These are phyloP conservation scores for Trichoderma sp. DNA, from an alignment of 2,329 filamentous ascomycete species.

Conservation along the genomic window DNA sequence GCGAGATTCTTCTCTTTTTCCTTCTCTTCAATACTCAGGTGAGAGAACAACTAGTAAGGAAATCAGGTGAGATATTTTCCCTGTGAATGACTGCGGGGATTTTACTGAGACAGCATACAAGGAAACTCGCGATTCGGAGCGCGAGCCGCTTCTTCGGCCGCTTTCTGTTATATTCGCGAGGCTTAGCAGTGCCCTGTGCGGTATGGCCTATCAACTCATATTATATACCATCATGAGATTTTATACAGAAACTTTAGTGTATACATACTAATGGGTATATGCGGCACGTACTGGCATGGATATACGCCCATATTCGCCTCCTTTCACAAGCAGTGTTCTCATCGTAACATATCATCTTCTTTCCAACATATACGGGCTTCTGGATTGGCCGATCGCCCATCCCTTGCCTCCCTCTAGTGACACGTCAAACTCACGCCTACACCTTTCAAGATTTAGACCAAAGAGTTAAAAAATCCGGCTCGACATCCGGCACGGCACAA, in stretches of 20 bases:
- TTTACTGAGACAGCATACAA: neutral
- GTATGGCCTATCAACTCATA: too few relatives aligned
- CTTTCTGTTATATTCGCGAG: neutral
- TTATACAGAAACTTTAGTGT: neutral
- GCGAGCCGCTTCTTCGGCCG: slow-evolving; percentile 1
- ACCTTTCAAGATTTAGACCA: neutral
- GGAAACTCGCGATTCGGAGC: neutral
- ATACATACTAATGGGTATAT: neutral
- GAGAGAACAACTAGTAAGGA: neutral
- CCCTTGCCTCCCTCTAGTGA: neutral
- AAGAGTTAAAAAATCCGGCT: neutral
- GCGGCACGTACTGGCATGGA: neutral
- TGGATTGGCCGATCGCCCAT: neutral
- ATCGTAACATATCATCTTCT: neutral
- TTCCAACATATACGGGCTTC: neutral
- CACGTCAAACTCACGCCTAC: neutral
- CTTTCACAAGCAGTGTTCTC: neutral
- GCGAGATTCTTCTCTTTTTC: slow-evolving; percentile 2
- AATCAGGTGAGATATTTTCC: neutral
- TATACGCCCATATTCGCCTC: neutral
- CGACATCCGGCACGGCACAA: slow-evolving; percentile 2
- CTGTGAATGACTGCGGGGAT: neutral
- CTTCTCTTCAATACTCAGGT: neutral
- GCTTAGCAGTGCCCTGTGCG: neutral
- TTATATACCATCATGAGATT: neutral